Conservation (phyloP, 2,329 filamentous ascomycete species). For the Colletotrichum eremochloae region DNA sequence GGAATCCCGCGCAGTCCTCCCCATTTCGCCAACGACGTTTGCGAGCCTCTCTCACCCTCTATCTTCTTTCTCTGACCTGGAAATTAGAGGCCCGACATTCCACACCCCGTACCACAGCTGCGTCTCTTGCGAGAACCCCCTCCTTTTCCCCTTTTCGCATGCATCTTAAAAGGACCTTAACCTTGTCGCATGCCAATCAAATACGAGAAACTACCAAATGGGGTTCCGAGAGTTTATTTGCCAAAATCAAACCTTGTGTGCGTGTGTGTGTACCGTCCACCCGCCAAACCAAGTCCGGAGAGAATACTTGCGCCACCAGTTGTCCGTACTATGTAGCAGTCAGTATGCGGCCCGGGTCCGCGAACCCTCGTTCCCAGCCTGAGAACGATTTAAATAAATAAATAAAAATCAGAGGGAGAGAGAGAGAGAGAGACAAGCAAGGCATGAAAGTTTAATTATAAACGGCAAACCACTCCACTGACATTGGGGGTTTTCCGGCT, state of each 20-base stretch:
- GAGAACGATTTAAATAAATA: too few species aligned
- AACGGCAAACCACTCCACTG: too few species aligned
- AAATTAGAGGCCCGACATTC: slow-evolving; percentile 16
- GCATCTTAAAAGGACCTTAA: neutral
- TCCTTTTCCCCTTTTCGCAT: neutral
- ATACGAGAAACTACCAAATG: neutral
- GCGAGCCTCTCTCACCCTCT: neutral
- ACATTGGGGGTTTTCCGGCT: too few species aligned
- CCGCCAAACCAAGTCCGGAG: neutral
- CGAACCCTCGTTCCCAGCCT: too few species aligned
- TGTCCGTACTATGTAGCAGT: neutral
- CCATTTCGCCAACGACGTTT: neutral
- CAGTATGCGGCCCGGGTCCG: too few species aligned
- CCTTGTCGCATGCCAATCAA: slow-evolving; percentile 1
- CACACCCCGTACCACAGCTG: neutral
- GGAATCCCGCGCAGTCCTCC: neutral
- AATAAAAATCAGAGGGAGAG: too few species aligned
- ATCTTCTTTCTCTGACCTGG: neutral
- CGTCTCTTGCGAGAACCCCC: neutral
- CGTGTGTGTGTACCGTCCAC: neutral
- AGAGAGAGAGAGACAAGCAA: too few species aligned
- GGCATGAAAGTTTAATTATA: too few species aligned
- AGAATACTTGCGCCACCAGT: neutral
- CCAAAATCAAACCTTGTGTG: neutral
- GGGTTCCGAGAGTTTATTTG: neutral